Evolutionary conservation across 2,329 filamentous ascomycete genomes (phyloP).

Genomic region (Emmonsiellopsis sp.): DNA sequence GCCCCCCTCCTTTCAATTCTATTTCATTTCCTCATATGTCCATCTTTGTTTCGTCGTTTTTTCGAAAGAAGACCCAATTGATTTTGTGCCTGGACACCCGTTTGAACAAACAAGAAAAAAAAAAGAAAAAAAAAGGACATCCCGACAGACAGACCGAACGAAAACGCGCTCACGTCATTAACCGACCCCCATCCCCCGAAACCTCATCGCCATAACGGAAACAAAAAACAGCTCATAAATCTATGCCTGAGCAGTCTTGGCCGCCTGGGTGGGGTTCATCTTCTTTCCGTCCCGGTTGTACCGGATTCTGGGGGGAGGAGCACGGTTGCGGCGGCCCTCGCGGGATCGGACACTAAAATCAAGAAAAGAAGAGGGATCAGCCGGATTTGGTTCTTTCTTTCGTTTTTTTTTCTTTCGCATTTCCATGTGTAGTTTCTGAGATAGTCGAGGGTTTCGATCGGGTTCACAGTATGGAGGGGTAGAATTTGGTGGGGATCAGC

Average conservation of each 20-base stretch:
- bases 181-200: background rate
- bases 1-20: background rate
- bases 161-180: background rate
- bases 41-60: background rate
- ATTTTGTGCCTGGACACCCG: slow-evolving; percentile 25
- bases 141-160: background rate
- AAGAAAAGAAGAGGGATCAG: slow-evolving; percentile 4
- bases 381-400: background rate
- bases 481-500: slow-evolving; percentile 22
- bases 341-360: slow-evolving; percentile 80
- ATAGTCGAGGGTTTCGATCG: no score
- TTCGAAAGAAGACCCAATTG: slow-evolving; percentile 13
- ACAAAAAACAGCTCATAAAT: slow-evolving; percentile 1
- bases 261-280: slow-evolving; percentile 76
- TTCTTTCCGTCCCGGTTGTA: slow-evolving; percentile 99
- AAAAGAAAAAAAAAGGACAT: background rate
- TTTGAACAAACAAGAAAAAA: background rate
- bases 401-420: background rate
- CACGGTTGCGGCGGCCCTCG: slow-evolving; percentile 96
- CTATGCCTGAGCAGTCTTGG: slow-evolving; percentile 47
- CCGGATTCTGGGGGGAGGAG: slow-evolving; percentile 89
- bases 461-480: no score
- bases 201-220: background rate
- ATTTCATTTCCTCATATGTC: background rate
- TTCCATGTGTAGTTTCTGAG: background rate